Evolutionary conservation across 2,329 filamentous ascomycete genomes (phyloP).

Genomic region (Rhynchosporium graminicola): DNA sequence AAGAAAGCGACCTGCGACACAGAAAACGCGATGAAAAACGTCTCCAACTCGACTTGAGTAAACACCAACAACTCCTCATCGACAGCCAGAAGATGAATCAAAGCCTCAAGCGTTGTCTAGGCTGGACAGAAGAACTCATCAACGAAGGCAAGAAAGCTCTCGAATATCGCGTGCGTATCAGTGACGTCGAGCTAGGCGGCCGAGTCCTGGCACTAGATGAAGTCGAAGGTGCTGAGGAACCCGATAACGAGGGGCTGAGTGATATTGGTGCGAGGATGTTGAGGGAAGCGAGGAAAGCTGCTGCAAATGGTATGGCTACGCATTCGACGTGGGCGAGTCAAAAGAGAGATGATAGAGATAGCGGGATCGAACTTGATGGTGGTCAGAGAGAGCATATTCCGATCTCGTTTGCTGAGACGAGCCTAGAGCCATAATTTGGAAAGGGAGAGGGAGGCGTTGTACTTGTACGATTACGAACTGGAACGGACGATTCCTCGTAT

Average conservation of each 20-base stretch:
- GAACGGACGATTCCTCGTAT: conserved; percentile 16
- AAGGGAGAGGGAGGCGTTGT: background rate
- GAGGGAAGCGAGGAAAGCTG: conserved; percentile 35
- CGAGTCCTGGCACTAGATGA: conserved; percentile 75
- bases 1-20: conserved; percentile 51
- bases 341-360: conserved; percentile 37
- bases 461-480: conserved; percentile 3
- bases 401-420: background rate
- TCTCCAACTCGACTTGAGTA: conserved; percentile 80
- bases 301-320: conserved; percentile 28
- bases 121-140: conserved; percentile 89
- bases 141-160: conserved; percentile 85
- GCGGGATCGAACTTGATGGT: conserved; percentile 36
- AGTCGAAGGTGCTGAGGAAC: conserved; percentile 44
- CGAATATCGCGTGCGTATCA: conserved; percentile 75
- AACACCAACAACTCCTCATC: conserved; percentile 83
- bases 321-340: conserved; percentile 25
- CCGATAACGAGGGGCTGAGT: conserved; percentile 37
- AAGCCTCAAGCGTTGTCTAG: conserved; percentile 84
- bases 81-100: conserved; percentile 96
- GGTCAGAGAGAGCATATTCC: conserved; percentile 20
- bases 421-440: conserved; percentile 8
- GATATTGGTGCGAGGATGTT: conserved; percentile 35
- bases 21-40: conserved; percentile 78
- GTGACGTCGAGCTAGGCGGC: conserved; percentile 79